These are phyloP conservation scores for Pythium coloratum DNA, from an alignment of 352 stramenopile species.

Conservation along the genomic window DNA sequence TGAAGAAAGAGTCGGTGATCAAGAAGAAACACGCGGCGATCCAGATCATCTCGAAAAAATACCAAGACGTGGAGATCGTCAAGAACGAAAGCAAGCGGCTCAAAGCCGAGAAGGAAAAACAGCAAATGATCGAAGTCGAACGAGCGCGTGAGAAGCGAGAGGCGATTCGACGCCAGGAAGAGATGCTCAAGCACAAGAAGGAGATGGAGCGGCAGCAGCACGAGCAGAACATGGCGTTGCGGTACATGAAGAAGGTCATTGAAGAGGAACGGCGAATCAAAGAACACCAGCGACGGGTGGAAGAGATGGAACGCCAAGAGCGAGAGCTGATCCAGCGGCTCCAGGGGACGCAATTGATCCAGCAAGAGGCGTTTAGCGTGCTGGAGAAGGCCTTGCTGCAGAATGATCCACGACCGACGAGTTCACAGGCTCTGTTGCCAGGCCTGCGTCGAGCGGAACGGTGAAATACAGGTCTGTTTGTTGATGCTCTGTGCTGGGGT, in stretches of 20 bases:
- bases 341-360: slow-evolving; percentile 69
- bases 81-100: slow-evolving; percentile 66
- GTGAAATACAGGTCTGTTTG: slow-evolving; percentile 1
- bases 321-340: slow-evolving; percentile 61
- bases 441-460: slow-evolving; percentile 18
- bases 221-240: slow-evolving; percentile 46
- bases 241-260: slow-evolving; percentile 65
- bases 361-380: slow-evolving; percentile 70
- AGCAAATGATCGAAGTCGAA: slow-evolving; percentile 54
- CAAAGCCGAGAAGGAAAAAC: slow-evolving; percentile 56
- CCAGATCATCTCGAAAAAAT: slow-evolving; percentile 73
- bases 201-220: slow-evolving; percentile 41
- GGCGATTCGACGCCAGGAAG: slow-evolving; percentile 53
- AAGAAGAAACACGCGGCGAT: slow-evolving; percentile 77
- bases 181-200: slow-evolving; percentile 56
- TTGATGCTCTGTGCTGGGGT: not conserved
- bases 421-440: slow-evolving; percentile 12
- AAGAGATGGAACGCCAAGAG: slow-evolving; percentile 72
- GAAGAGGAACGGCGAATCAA: slow-evolving; percentile 60
- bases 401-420: slow-evolving; percentile 14
- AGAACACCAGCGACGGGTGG: slow-evolving; percentile 49
- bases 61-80: slow-evolving; percentile 75
- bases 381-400: slow-evolving; percentile 66
- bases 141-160: slow-evolving; percentile 57
- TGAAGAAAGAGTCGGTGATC: slow-evolving; percentile 75